Percentiles rank a stretch among this genome's conserved stretches.
These are phyloP conservation scores for Jacaranda mimosifolia DNA, from an alignment of 257 asterid genomes.

Conservation along the genomic window DNA sequence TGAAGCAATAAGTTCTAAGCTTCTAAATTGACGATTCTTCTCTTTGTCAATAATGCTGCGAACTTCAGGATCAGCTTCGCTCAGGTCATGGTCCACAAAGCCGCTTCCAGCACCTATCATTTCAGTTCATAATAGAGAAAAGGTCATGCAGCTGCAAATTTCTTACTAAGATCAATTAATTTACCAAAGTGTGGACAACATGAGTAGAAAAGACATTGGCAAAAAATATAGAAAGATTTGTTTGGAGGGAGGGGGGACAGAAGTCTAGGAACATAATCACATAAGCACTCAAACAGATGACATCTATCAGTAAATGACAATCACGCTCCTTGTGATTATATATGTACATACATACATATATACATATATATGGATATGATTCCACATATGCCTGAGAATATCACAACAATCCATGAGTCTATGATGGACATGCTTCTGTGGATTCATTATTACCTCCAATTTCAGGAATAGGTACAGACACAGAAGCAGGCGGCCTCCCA, in stretches of 20 bases:
- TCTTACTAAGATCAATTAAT: not conserved
- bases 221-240: not conserved
- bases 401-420: not conserved
- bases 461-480: constrained; percentile 60
- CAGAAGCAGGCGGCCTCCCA: constrained; percentile 68
- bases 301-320: not conserved
- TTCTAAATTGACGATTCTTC: constrained; percentile 89
- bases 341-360: no score
- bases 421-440: not conserved
- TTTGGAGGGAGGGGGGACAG: not conserved
- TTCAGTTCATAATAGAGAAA: constrained; percentile 6
- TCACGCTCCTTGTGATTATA: not conserved
- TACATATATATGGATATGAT: not conserved
- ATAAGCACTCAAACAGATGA: not conserved
- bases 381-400: not conserved
- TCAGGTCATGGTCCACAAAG: constrained; percentile 68
- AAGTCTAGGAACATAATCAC: not conserved
- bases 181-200: no score
- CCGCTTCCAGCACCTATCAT: constrained; percentile 60
- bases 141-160: constrained; percentile 3
- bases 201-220: not conserved
- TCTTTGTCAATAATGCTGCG: constrained; percentile 73
- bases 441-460: constrained; percentile 49
- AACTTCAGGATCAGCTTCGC: constrained; percentile 83
- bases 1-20: constrained; percentile 94